phyloP scores from a whole-genome alignment of 371 early-diverging fungal species.

The Mortierella polycephala region DNA sequence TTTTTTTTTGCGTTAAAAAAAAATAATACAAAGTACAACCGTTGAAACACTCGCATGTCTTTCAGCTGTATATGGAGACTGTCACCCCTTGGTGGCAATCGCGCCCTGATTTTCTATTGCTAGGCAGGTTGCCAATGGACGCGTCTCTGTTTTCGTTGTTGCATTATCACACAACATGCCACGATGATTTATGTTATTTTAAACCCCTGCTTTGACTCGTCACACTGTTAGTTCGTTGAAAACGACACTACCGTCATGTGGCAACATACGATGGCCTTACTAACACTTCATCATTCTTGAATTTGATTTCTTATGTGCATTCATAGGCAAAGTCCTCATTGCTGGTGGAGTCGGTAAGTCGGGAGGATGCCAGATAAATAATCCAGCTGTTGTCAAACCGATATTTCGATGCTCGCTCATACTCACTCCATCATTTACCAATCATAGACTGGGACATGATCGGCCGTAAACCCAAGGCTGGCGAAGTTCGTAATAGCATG shows the following conservation, averaged over 20 bases:
- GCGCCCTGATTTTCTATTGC: too few relatives aligned
- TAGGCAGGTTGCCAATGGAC: too few relatives aligned
- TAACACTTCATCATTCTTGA: background rate
- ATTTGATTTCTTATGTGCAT: background rate
- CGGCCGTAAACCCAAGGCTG: conserved; percentile 56
- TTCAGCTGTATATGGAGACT: too few relatives aligned
- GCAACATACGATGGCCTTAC: background rate
- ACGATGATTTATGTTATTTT: too few relatives aligned
- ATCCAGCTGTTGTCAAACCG: background rate
- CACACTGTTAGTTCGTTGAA: too few relatives aligned
- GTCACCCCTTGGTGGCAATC: too few relatives aligned
- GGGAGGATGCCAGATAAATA: background rate
- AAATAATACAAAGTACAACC: too few relatives aligned
- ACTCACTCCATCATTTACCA: background rate
- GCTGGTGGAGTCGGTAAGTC: conserved; percentile 44
- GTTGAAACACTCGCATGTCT: too few relatives aligned
- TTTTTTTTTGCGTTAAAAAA: too few relatives aligned
- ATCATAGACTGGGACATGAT: conserved; percentile 57
- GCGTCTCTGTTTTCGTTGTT: too few relatives aligned
- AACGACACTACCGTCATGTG: background rate
- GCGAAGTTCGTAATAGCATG: conserved; percentile 36
- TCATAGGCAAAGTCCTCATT: conserved; percentile 56
- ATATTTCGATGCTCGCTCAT: background rate
- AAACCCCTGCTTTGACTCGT: too few relatives aligned
- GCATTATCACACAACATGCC: too few relatives aligned